Conservation (phyloP, 257 asterid species). For the Solanum gracilifrons region DNA sequence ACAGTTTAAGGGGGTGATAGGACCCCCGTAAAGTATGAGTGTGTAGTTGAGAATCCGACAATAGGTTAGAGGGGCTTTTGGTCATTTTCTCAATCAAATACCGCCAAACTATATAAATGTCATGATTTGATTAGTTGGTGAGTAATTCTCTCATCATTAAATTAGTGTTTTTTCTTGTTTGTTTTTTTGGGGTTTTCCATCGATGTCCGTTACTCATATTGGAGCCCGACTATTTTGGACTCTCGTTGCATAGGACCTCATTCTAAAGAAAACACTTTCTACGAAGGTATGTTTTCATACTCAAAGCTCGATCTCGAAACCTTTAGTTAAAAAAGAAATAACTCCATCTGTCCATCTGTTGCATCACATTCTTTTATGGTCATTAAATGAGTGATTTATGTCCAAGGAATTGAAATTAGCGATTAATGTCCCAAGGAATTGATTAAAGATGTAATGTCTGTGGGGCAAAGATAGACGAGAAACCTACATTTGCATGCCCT, state of each 20-base stretch:
- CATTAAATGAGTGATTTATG: no score
- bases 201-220: no score
- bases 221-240: rapidly evolving
- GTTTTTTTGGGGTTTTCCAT: no score
- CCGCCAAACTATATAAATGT: background rate
- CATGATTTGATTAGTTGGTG: background rate
- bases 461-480: background rate
- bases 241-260: background rate
- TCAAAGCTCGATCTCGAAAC: rapidly evolving
- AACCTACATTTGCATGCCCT: background rate
- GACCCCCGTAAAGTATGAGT: no score
- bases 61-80: no score
- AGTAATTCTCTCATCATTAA: background rate
- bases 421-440: background rate
- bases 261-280: no score
- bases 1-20: no score
- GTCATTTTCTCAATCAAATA: background rate
- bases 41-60: no score
- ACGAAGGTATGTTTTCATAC: background rate
- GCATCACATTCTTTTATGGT: background rate
- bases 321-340: no score
- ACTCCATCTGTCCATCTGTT: no score
- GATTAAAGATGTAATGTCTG: background rate
- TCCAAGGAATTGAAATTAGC: no score
- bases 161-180: background rate